These are phyloP conservation scores for Furcasterigmium sp. DNA, from an alignment of 2,329 filamentous ascomycete species.

Conservation along the genomic window DNA sequence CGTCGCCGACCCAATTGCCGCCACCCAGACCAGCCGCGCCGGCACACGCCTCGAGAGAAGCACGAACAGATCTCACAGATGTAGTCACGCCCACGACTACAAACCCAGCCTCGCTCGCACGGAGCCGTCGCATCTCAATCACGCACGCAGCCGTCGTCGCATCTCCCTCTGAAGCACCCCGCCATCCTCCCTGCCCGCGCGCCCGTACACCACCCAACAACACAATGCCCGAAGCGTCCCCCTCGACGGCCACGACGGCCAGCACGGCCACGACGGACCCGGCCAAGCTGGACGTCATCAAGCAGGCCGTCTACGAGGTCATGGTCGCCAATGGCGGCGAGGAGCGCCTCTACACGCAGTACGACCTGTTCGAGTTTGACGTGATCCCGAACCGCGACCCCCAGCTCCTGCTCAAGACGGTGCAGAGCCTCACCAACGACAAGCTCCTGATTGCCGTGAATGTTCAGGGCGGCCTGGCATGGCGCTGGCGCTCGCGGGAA, in stretches of 20 bases:
- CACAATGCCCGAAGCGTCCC: constrained; percentile 5
- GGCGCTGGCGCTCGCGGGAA: constrained; percentile 53
- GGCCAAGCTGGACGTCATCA: constrained; percentile 44
- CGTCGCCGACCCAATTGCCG: constrained; percentile 13
- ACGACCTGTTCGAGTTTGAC: constrained; percentile 50
- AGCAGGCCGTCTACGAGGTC: constrained; percentile 51
- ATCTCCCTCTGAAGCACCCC: not conserved
- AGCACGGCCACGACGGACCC: constrained; percentile 15
- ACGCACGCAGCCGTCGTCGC: no score
- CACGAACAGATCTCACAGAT: constrained; percentile 1
- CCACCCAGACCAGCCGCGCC: not conserved
- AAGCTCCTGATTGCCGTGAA: constrained; percentile 50
- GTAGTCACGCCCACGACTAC: not conserved
- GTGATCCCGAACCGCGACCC: constrained; percentile 54
- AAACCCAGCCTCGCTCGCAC: no score
- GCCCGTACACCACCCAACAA: not conserved
- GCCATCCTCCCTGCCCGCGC: not conserved
- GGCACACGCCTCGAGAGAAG: not conserved
- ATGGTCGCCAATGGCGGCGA: constrained; percentile 44
- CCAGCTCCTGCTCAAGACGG: constrained; percentile 46
- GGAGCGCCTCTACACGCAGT: constrained; percentile 49
- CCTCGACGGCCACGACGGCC: constrained; percentile 13
- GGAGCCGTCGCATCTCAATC: no score
- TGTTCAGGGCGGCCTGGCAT: constrained; percentile 40
- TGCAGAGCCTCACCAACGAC: constrained; percentile 55